Percentiles rank a stretch among this genome's conserved stretches.
These are phyloP conservation scores for Scheffersomyces stambukii DNA, from an alignment of 1,139 yeast genomes.

Conservation along the genomic window DNA sequence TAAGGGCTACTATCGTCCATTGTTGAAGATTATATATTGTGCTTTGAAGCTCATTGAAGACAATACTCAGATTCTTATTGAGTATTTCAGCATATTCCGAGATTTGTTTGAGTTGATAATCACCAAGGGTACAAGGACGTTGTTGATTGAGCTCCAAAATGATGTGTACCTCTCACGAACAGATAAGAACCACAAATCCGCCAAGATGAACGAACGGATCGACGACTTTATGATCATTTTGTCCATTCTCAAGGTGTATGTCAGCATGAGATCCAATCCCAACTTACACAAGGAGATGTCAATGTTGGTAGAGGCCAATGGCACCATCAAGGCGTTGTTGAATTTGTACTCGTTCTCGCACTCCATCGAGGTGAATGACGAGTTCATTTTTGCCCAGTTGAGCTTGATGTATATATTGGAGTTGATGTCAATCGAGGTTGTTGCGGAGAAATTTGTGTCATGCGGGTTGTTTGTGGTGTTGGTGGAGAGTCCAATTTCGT, in stretches of 20 bases:
- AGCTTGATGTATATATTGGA: constrained; percentile 69
- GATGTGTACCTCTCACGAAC: constrained; percentile 42
- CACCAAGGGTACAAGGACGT: constrained; percentile 52
- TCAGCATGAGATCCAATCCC: constrained; percentile 45
- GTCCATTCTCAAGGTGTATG: constrained; percentile 57
- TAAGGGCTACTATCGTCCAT: constrained; percentile 50
- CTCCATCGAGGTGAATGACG: constrained; percentile 55
- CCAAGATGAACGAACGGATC: constrained; percentile 37
- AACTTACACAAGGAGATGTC: constrained; percentile 49
- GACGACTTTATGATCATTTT: constrained; percentile 66
- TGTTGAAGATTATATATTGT: constrained; percentile 55
- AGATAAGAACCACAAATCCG: constrained; percentile 25
- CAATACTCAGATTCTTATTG: constrained; percentile 39
- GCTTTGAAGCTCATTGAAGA: constrained; percentile 42
- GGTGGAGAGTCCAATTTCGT: constrained; percentile 71
- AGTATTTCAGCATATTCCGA: constrained; percentile 47
- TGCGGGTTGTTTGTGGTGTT: constrained; percentile 68
- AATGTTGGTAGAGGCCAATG: constrained; percentile 50
- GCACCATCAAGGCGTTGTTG: constrained; percentile 59
- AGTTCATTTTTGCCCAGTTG: constrained; percentile 68
- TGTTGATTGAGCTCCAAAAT: constrained; percentile 56
- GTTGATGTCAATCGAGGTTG: constrained; percentile 53
- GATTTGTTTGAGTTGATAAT: constrained; percentile 58
- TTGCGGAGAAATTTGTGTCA: constrained; percentile 64
- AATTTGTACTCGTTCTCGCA: constrained; percentile 69